Evolutionary conservation across 1,139 yeast genomes (phyloP).

Genomic region (Williopsis jadinii): DNA sequence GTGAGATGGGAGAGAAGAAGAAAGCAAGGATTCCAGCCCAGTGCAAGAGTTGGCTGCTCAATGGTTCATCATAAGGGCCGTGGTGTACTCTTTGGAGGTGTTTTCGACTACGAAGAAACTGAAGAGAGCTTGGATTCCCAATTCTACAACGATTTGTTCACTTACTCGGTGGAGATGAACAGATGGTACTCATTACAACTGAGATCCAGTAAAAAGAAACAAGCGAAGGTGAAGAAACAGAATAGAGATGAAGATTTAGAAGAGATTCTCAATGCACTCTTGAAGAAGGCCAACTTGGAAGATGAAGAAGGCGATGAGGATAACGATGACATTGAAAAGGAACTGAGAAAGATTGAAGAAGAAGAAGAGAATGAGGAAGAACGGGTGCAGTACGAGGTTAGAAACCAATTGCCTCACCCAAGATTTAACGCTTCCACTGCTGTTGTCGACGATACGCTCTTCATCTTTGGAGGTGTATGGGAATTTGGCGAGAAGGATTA

Average conservation of each 20-base stretch:
- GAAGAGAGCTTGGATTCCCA: constrained; percentile 85
- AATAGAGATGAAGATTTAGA: constrained; percentile 79
- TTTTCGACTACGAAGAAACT: constrained; percentile 88
- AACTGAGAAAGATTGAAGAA: constrained; percentile 31
- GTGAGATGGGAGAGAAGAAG: constrained; percentile 85
- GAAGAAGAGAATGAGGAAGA: constrained; percentile 29
- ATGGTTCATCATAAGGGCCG: constrained; percentile 86
- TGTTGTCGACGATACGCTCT: constrained; percentile 77
- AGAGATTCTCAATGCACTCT: constrained; percentile 66
- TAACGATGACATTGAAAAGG: constrained; percentile 35
- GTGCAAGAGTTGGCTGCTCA: constrained; percentile 93
- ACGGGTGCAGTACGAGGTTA: constrained; percentile 44
- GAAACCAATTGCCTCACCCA: constrained; percentile 72
- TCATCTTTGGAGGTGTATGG: constrained; percentile 88
- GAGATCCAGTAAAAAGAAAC: constrained; percentile 48
- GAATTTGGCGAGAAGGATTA: constrained; percentile 85
- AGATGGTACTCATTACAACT: constrained; percentile 79
- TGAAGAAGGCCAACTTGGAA: constrained; percentile 62
- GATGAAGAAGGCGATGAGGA: constrained; percentile 49
- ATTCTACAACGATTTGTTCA: constrained; percentile 73
- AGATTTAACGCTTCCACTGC: constrained; percentile 84
- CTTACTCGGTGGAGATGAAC: constrained; percentile 79
- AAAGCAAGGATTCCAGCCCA: constrained; percentile 83
- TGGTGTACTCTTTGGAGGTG: constrained; percentile 94
- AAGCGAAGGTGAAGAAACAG: constrained; percentile 38